Evolutionary conservation across 2,329 filamentous ascomycete species (phyloP).

Genomic region (Sclerotinia subarctica): DNA sequence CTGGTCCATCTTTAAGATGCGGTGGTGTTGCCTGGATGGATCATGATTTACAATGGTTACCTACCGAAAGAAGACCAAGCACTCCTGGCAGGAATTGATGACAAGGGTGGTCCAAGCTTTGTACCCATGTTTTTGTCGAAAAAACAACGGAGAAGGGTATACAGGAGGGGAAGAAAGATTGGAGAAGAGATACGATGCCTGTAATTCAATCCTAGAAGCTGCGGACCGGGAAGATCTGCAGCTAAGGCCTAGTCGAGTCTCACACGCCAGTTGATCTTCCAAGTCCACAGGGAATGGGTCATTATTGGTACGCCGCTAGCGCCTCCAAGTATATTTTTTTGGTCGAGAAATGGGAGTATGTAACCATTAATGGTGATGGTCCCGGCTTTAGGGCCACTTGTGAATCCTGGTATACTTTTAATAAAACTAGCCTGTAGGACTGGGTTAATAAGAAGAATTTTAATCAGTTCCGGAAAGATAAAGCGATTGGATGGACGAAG

Average conservation of each 20-base stretch:
- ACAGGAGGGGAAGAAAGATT: background rate
- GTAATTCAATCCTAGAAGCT: background rate
- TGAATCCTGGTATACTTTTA: conserved; percentile 3
- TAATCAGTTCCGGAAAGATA: background rate
- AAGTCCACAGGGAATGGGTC: background rate
- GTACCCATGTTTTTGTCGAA: conserved; percentile 2
- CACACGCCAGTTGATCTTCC: background rate
- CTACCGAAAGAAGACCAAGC: background rate
- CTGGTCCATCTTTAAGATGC: background rate
- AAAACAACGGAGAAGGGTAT: background rate
- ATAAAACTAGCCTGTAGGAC: background rate
- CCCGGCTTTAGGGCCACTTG: background rate
- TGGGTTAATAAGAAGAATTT: background rate
- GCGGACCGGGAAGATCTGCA: background rate
- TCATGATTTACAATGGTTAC: background rate
- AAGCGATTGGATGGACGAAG: background rate
- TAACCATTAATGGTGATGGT: background rate
- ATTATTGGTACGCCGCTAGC: background rate
- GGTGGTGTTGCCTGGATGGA: background rate
- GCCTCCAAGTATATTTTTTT: background rate
- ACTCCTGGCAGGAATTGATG: background rate
- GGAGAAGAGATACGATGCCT: background rate
- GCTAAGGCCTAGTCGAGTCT: background rate
- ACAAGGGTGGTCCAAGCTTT: background rate
- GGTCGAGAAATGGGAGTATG: background rate